Evolutionary conservation across 2,329 filamentous ascomycete species (phyloP).

Genomic region (Penicillium sp.): DNA sequence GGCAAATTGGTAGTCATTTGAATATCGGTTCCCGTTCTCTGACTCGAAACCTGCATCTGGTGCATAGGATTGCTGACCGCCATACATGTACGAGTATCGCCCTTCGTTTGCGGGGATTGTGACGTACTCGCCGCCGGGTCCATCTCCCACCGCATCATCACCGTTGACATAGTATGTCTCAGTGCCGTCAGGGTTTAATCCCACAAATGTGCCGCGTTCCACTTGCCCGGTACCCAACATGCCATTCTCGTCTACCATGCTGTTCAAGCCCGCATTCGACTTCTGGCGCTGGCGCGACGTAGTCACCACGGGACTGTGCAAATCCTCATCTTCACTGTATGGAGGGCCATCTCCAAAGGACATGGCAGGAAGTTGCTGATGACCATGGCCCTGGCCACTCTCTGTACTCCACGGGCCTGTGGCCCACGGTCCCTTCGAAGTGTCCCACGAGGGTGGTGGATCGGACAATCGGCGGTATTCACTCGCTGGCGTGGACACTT

Average conservation of each 20-base stretch:
- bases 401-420: slow-evolving; percentile 46
- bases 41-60: slow-evolving; percentile 35
- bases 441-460: slow-evolving; percentile 67
- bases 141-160: slow-evolving; percentile 58
- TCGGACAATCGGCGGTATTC: slow-evolving; percentile 80
- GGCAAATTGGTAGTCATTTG: slow-evolving; percentile 88
- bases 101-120: slow-evolving; percentile 67
- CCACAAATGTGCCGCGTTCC: slow-evolving; percentile 63
- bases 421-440: slow-evolving; percentile 55
- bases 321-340: slow-evolving; percentile 92
- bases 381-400: slow-evolving; percentile 46
- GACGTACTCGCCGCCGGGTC: slow-evolving; percentile 73
- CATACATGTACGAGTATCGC: slow-evolving; percentile 50
- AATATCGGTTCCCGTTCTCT: slow-evolving; percentile 63
- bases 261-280: slow-evolving; percentile 46
- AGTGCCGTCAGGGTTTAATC: slow-evolving; percentile 64
- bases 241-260: slow-evolving; percentile 35
- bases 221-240: slow-evolving; percentile 22
- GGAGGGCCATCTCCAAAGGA: slow-evolving; percentile 84
- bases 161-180: slow-evolving; percentile 70
- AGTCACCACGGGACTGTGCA: slow-evolving; percentile 82
- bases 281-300: slow-evolving; percentile 80
- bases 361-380: slow-evolving; percentile 72
- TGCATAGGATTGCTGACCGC: slow-evolving; percentile 37
- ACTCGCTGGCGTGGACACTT: slow-evolving; percentile 77